Evolutionary conservation across 2,329 filamentous ascomycete species (phyloP).

Genomic region (Sclerotinia trifoliorum): DNA sequence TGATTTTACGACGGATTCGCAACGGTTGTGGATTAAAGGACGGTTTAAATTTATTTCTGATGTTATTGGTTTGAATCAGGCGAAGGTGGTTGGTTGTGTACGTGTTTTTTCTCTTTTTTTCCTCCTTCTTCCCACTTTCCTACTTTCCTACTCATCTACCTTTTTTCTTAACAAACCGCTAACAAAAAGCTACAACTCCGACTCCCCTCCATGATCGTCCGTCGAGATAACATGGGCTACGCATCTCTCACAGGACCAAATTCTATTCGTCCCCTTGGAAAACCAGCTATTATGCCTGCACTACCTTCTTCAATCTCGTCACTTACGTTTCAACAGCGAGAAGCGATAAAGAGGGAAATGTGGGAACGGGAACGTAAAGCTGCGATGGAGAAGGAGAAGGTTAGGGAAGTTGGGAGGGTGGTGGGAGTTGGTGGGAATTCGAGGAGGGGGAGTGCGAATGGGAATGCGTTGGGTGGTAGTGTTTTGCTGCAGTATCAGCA

Average conservation of each 20-base stretch:
- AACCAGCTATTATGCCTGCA: conserved; percentile 6
- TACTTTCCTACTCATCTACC: background rate
- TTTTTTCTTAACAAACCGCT: conserved; percentile 6
- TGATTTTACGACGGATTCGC: conserved; percentile 59
- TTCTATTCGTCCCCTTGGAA: background rate
- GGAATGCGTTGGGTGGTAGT: background rate
- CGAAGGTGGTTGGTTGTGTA: conserved; percentile 55
- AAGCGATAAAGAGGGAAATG: conserved; percentile 48
- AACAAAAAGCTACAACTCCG: conserved; percentile 52
- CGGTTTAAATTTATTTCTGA: conserved; percentile 55
- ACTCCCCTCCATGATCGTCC: conserved; percentile 61
- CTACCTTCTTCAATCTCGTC: background rate
- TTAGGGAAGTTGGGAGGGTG: background rate
- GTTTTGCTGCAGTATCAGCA: background rate
- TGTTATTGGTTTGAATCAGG: conserved; percentile 58
- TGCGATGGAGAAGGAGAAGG: conserved; percentile 33
- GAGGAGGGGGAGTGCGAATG: background rate
- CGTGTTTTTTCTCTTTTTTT: conserved; percentile 29
- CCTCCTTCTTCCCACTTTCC: background rate
- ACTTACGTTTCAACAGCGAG: conserved; percentile 47
- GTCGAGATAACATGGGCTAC: conserved; percentile 35
- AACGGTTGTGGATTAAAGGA: conserved; percentile 55
- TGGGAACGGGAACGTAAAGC: conserved; percentile 47
- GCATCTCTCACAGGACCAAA: conserved; percentile 1
- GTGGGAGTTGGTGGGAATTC: background rate